Evolutionary conservation across 148 eudicot species (phyloP), one percentile per base, ranked within the genome.

Genomic region (Cornus florida): DNA sequence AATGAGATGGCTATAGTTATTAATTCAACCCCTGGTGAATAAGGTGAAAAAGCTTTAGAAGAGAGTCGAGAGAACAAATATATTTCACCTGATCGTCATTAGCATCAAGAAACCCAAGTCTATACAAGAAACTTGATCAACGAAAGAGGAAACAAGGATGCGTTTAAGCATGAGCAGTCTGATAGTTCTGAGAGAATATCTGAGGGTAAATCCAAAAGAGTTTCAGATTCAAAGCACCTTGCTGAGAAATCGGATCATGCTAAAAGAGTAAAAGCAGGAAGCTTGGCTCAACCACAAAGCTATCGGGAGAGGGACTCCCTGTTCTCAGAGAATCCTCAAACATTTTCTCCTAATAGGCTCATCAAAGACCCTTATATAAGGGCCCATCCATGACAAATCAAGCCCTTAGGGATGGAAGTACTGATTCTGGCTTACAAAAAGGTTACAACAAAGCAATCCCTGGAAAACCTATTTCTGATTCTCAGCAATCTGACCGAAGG

Each of bases 121-220:
- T 41, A 64, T 65, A 75, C 32, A 35, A 71, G 80, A 59, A 79
- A 85, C 71, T 59, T 77, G 60, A 39, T 59, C 23, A 75, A 64
- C 75, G 93, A 79, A 75, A 83, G 62, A n/a, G 90, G 73, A 35
- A 78, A 73, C 66, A 73, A 70, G 71, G 90, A 87, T 78, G 83
- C 50, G 35, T 73, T 81, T 20, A 88, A 82, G 76, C 87, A 39
- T 69, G 86, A 80, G 75, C 87, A 81, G 75, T 75, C 83, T 65
- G 84, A 72, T 48, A 85, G 71, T 72, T 60, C 74, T 39, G 82
- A 80, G 53, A 90, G 75, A 78, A 39, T 70, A 72, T 83, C 87
- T 46, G 87, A 88, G 81, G 77, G 91, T 73, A 92, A 86, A 80
- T 85, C 90, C 62, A 96, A 90, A 86, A 88, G 93, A 79, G 81